Evolutionary conservation across 495 filamentous ascomycete genomes (phyloP).

Genomic region (Collariella sp.): DNA sequence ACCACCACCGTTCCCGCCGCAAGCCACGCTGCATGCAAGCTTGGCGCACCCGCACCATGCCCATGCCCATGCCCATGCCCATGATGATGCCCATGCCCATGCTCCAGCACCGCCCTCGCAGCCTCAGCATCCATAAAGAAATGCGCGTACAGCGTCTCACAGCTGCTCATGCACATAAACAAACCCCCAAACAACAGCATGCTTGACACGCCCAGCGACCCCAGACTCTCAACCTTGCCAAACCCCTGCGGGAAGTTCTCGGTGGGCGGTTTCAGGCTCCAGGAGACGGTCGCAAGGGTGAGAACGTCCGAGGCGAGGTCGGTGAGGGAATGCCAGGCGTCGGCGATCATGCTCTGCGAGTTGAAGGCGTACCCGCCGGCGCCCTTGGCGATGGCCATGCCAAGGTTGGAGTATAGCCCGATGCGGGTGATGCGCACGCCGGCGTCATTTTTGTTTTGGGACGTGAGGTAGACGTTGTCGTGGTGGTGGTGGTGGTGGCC

Average conservation of each 20-base stretch:
- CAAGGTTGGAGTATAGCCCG: conserved; percentile 82
- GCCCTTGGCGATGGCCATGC: conserved; percentile 90
- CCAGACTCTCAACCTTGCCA: conserved; percentile 94
- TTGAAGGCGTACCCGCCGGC: conserved; percentile 88
- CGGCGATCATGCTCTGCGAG: conserved; percentile 86
- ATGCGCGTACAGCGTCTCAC: conserved; percentile 65
- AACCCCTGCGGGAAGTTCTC: conserved; percentile 80
- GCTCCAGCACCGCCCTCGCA: conserved; percentile 50
- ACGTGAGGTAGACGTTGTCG: conserved; percentile 83
- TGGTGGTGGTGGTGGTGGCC: conserved; percentile 55
- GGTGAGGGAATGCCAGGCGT: conserved; percentile 89
- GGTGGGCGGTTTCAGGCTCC: conserved; percentile 76
- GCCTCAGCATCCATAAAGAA: conserved; percentile 61
- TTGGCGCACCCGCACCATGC: conserved; percentile 58
- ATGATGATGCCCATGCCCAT: conserved; percentile 52
- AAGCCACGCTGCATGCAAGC: conserved; percentile 88
- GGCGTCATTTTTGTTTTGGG: conserved; percentile 81
- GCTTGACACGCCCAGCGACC: conserved; percentile 83
- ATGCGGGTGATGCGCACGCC: conserved; percentile 92
- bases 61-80: conserved; percentile 55
- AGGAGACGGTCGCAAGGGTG: conserved; percentile 86
- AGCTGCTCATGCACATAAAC: conserved; percentile 78
- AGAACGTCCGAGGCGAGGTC: conserved; percentile 92
- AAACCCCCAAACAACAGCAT: conserved; percentile 80
- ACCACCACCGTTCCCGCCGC: conserved; percentile 83